Evolutionary conservation across 2,329 filamentous ascomycete genomes (phyloP), one percentile per base, ranked within the genome.

Genomic region (Aspergillus versicolor): DNA sequence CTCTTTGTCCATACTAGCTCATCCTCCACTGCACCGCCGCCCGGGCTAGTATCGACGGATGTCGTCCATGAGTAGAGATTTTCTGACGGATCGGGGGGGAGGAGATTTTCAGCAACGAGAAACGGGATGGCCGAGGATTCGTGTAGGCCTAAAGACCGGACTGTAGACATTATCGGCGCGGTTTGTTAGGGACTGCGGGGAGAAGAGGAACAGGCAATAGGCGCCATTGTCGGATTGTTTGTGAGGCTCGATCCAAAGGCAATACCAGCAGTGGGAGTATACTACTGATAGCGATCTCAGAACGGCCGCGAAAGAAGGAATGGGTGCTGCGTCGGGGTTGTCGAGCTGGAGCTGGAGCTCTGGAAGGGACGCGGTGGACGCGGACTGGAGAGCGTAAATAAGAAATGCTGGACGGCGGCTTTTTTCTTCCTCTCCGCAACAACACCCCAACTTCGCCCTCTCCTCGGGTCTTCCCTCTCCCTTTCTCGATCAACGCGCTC

Each of bases 91-190:
- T 94, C 83, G 45, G 82, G 74, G 17, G 88, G 84, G 2, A 97
- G 80, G 41, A 96, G 82, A 57, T 86, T 84, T 75, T 97, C 92
- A 65, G 88, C 82, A 65, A 96, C 84, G 62, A 96, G 87, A 79
- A 94, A 91, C 61, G 85, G 86, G 62, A 97, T 82, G 63, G 89
- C 92, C 60, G 89, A 85, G 59, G 95, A 92, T 77, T 89, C 87
- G 79, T 97, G 93, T 70, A 96, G 82, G 74, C 94, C 94, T 69
- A 97, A 84, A 63, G 93, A 97, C 75, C 86, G 90, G 77, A 97
- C 86, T 71, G 89, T 87, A 66, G 93, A 93, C 95, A 99, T 99
- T 68, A 66, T 75, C 64, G 62, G 61, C 38, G 64, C 59, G 61
- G 64, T 61, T 58, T 32, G 63, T 64, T 53, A 57, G 57, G 54